Evolutionary conservation across 1,284 basidiomycete species (phyloP).

Genomic region (Apiotrichum montevideense): DNA sequence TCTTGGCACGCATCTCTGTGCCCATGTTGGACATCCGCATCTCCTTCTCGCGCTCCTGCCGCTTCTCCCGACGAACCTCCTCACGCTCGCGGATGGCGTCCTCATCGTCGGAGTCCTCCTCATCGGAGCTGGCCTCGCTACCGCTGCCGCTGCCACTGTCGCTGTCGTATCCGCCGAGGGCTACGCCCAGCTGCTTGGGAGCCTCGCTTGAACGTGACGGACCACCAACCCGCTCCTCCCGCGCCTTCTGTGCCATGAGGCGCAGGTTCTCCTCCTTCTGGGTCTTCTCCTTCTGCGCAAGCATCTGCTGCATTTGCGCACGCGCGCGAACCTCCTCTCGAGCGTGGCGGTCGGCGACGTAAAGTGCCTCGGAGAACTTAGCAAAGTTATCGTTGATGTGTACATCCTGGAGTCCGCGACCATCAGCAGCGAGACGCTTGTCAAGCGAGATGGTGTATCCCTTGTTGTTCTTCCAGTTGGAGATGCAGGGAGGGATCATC

Average conservation of each 20-base stretch:
- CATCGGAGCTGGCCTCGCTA: conserved; percentile 5
- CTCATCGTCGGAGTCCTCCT: conserved; percentile 62
- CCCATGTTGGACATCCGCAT: conserved; percentile 99
- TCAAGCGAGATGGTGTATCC: conserved; percentile 99
- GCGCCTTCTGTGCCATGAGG: conserved; percentile 84
- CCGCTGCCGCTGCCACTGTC: conserved; percentile 46
- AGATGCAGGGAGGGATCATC: conserved; percentile 99
- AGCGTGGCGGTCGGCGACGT: conserved; percentile 94
- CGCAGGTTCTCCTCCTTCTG: conserved; percentile 94
- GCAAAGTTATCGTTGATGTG: conserved; percentile 99
- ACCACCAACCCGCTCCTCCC: conserved; percentile 75
- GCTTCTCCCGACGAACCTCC: conserved; percentile 83
- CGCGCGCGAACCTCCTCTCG: conserved; percentile 96
- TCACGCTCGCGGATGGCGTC: conserved; percentile 81
- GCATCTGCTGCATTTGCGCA: conserved; percentile 93
- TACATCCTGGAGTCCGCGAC: conserved; percentile 93
- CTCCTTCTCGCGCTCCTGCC: conserved; percentile 89
- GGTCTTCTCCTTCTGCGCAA: conserved; percentile 96
- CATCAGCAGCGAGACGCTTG: conserved; percentile 96
- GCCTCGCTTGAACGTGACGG: conserved; percentile 26
- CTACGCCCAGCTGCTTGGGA: conserved; percentile 53
- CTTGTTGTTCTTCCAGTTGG: conserved; percentile 99
- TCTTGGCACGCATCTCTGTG: conserved; percentile 88
- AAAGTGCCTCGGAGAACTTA: conserved; percentile 94
- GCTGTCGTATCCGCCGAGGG: conserved; percentile 78